These are phyloP conservation scores for Inga laurina DNA, from an alignment of 306 rosid species.

Conservation along the genomic window DNA sequence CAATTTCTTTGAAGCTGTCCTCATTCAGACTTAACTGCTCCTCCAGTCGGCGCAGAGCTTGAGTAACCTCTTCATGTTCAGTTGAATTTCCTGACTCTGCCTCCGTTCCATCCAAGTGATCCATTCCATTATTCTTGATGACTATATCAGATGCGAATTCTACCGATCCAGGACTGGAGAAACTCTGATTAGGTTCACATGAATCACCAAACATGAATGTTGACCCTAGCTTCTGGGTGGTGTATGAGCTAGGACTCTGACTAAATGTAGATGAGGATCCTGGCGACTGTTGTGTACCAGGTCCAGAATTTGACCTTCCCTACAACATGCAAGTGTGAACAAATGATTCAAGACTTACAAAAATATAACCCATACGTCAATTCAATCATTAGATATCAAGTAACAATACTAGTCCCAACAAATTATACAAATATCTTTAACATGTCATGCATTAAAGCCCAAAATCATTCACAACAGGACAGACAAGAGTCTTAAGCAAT, in stretches of 20 bases:
- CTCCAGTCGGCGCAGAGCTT: constrained; percentile 68
- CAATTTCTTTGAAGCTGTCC: constrained; percentile 48
- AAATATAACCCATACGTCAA: not conserved
- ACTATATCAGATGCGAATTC: constrained; percentile 66
- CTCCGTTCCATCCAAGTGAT: constrained; percentile 45
- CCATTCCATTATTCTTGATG: constrained; percentile 39
- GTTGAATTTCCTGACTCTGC: constrained; percentile 47
- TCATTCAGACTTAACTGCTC: constrained; percentile 76
- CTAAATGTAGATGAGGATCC: constrained; percentile 53
- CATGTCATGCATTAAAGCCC: not conserved
- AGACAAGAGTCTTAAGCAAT: not conserved
- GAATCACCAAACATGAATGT: constrained; percentile 45
- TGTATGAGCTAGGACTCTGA: constrained; percentile 44
- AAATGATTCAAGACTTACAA: constrained; percentile 12
- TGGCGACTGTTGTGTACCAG: constrained; percentile 47
- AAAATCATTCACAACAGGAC: not conserved
- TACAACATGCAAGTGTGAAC: constrained; percentile 41
- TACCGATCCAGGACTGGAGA: constrained; percentile 63
- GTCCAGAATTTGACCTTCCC: constrained; percentile 62
- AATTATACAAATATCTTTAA: not conserved
- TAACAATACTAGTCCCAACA: not conserved
- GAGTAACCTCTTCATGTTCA: constrained; percentile 54
- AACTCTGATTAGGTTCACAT: constrained; percentile 58
- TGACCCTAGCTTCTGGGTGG: constrained; percentile 50
- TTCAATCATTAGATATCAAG: not conserved